Percentiles rank a stretch among this genome's conserved stretches.
phyloP scores from a whole-genome alignment of 164 flowering plant genomes.

The Santalum album region DNA sequence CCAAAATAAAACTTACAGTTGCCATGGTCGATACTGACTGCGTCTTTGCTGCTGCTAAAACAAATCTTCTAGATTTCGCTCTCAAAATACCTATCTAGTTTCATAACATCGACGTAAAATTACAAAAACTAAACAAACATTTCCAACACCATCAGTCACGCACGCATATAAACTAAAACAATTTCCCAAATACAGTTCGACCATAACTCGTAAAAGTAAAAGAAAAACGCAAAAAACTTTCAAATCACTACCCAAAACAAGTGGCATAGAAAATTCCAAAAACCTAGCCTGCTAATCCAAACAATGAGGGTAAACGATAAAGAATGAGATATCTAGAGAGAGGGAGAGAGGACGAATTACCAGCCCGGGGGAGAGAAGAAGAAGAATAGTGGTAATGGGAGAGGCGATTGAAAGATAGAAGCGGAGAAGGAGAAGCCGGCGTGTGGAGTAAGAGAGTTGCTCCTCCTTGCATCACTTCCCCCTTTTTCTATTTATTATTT shows the following conservation, averaged over 20 bases:
- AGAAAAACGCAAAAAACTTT: too few species aligned
- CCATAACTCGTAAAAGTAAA: too few species aligned
- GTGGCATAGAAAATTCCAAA: too few species aligned
- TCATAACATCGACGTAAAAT: conserved; percentile 17
- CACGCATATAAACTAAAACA: too few species aligned
- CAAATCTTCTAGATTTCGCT: conserved; percentile 29
- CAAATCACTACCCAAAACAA: too few species aligned
- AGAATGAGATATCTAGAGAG: neutral
- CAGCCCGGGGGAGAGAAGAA: conserved; percentile 10
- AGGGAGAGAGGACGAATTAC: conserved; percentile 8
- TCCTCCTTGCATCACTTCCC: conserved; percentile 8
- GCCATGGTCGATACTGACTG: conserved; percentile 38
- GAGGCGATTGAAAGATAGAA: conserved; percentile 21
- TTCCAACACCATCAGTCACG: too few species aligned
- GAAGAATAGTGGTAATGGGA: conserved; percentile 12
- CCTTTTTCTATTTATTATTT: too few species aligned
- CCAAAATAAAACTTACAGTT: conserved; percentile 15
- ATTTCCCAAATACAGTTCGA: too few species aligned
- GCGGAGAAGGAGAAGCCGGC: conserved; percentile 14
- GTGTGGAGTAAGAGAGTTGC: conserved; percentile 5
- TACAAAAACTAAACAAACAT: too few species aligned
- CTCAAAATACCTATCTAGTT: conserved; percentile 49
- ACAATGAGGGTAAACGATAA: neutral
- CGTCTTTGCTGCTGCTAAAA: conserved; percentile 12
- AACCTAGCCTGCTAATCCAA: too few species aligned